These are phyloP conservation scores for Zangia roseola DNA, from an alignment of 768 basidiomycete genomes.

Conservation along the genomic window DNA sequence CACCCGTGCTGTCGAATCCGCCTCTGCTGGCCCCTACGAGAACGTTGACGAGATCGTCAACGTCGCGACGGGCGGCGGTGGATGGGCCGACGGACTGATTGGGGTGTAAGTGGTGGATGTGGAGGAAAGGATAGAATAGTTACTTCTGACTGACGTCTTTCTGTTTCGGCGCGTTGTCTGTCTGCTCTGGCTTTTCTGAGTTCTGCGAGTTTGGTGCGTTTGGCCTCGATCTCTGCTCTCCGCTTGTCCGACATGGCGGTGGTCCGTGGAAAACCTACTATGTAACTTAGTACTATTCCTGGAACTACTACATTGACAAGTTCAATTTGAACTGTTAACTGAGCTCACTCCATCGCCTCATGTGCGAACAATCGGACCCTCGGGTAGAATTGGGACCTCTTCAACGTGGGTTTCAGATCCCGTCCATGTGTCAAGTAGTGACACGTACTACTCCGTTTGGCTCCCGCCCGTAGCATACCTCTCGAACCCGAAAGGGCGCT, in stretches of 20 bases:
- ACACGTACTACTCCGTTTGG: too few relatives aligned
- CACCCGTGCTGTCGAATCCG: conserved; percentile 53
- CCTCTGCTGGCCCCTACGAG: conserved; percentile 48
- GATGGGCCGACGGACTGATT: conserved; percentile 41
- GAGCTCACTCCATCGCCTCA: too few relatives aligned
- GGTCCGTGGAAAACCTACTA: conserved; percentile 3
- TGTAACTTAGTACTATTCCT: too few relatives aligned
- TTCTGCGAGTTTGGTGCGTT: conserved; percentile 83
- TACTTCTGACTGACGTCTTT: conserved; percentile 33
- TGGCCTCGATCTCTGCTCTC: conserved; percentile 87
- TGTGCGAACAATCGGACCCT: too few relatives aligned
- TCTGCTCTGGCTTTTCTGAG: conserved; percentile 76
- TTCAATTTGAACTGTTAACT: too few relatives aligned
- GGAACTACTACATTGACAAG: too few relatives aligned
- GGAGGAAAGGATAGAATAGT: conserved; percentile 1
- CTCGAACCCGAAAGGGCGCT: too few relatives aligned
- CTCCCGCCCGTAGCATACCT: too few relatives aligned
- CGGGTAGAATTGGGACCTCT: too few relatives aligned
- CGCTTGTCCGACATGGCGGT: conserved; percentile 59
- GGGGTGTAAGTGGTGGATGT: neutral
- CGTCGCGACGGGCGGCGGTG: conserved; percentile 47
- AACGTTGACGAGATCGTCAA: conserved; percentile 68
- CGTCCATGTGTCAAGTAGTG: too few relatives aligned
- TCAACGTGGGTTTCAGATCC: too few relatives aligned
- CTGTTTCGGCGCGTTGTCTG: conserved; percentile 54